Percentiles rank a stretch among this genome's conserved stretches.
Conservation (phyloP, 2,329 filamentous ascomycete species). For the Aspergillus alliaceus region DNA sequence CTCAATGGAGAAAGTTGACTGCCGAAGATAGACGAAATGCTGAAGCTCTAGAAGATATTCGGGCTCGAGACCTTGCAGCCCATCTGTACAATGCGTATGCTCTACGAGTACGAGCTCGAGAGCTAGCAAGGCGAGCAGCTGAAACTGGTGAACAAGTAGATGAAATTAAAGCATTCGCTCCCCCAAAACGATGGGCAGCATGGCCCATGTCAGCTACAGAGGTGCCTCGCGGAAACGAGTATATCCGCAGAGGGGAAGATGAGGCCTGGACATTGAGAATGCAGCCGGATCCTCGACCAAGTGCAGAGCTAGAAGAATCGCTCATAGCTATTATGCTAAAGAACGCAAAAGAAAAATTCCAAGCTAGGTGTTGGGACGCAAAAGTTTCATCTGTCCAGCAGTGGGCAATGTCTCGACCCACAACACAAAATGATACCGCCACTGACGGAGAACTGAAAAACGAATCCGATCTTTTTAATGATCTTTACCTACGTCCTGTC, state of each 20-base stretch:
- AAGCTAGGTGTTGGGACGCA: slow-evolving; percentile 37
- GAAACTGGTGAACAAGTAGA: slow-evolving; percentile 8
- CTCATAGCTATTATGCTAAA: slow-evolving; percentile 66
- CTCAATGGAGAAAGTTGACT: slow-evolving; percentile 83
- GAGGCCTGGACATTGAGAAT: slow-evolving; percentile 55
- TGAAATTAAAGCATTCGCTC: slow-evolving; percentile 35
- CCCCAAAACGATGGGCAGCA: slow-evolving; percentile 70
- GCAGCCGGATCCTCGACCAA: slow-evolving; percentile 49
- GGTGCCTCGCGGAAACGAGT: slow-evolving; percentile 61
- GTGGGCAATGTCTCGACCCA: slow-evolving; percentile 3
- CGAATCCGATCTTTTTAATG: slow-evolving; percentile 14
- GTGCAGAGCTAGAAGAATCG: slow-evolving; percentile 67
- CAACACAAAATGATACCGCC: slow-evolving; percentile 16
- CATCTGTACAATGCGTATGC: slow-evolving; percentile 79
- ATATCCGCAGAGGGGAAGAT: slow-evolving; percentile 49
- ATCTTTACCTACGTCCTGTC: slow-evolving; percentile 43
- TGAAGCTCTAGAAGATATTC: slow-evolving; percentile 61
- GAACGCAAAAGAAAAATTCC: slow-evolving; percentile 66
- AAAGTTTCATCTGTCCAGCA: not conserved
- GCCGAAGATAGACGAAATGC: slow-evolving; percentile 74
- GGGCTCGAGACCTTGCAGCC: slow-evolving; percentile 66
- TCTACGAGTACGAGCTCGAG: slow-evolving; percentile 55
- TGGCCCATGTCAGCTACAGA: slow-evolving; percentile 71
- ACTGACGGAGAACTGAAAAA: slow-evolving; percentile 21
- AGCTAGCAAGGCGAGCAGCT: slow-evolving; percentile 7